Conservation (phyloP, 2,329 filamentous ascomycete genomes). For the Arthrobotrys iridis region DNA sequence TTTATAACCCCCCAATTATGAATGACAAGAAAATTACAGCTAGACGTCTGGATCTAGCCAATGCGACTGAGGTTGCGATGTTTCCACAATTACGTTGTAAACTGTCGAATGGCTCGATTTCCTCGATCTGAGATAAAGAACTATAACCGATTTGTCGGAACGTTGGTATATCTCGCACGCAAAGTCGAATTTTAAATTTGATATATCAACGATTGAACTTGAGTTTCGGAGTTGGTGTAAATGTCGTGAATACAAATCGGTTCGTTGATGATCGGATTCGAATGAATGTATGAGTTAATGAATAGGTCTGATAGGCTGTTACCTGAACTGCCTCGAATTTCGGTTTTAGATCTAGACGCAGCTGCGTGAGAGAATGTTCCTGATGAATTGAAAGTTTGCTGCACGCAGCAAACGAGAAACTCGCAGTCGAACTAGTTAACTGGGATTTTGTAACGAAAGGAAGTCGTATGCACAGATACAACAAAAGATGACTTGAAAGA, state of each 20-base stretch:
- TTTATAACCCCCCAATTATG: too few species aligned
- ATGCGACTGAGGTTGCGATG: too few species aligned
- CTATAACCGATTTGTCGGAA: too few species aligned
- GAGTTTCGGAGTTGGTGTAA: background rate
- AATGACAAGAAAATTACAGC: too few species aligned
- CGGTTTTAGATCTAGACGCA: background rate
- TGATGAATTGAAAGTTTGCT: constrained; percentile 37
- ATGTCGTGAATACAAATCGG: background rate
- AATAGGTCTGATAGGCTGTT: background rate
- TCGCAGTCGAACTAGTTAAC: background rate
- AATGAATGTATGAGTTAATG: background rate
- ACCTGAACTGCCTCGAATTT: constrained; percentile 10
- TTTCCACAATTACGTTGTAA: too few species aligned
- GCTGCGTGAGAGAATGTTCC: background rate
- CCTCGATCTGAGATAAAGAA: too few species aligned
- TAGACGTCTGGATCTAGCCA: too few species aligned
- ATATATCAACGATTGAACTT: too few species aligned
- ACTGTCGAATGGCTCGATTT: too few species aligned
- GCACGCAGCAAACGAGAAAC: constrained; percentile 27
- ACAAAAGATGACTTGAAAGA: background rate
- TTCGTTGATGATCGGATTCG: background rate
- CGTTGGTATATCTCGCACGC: too few species aligned
- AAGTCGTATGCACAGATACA: constrained; percentile 32
- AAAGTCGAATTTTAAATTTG: too few species aligned
- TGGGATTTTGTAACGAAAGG: constrained; percentile 22